Conservation (phyloP, 163 green algal genomes). For the Chloromonas sp. region DNA sequence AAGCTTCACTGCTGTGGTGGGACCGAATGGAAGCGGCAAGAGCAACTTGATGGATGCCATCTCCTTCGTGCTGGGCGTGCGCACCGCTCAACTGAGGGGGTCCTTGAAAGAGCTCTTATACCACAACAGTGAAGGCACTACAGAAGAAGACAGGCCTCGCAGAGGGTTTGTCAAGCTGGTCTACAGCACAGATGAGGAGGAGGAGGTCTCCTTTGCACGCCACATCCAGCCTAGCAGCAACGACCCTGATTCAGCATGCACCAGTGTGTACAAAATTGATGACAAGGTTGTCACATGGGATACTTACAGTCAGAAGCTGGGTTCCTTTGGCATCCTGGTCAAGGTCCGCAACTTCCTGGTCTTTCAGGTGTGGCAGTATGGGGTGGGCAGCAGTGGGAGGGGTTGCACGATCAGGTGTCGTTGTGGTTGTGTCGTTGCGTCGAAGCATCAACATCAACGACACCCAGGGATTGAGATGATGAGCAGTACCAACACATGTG, state of each 20-base stretch:
- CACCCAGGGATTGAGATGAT: too few species aligned
- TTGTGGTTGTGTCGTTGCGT: background rate
- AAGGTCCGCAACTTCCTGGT: conserved; percentile 97
- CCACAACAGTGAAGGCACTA: conserved; percentile 37
- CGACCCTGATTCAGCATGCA: conserved; percentile 19
- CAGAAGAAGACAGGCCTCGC: conserved; percentile 35
- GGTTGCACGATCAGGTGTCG: background rate
- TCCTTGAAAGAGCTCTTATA: conserved; percentile 89
- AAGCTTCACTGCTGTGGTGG: conserved; percentile 78
- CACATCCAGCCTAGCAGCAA: conserved; percentile 47
- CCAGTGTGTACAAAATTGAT: conserved; percentile 40
- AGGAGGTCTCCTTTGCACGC: conserved; percentile 71
- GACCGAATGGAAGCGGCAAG: conserved; percentile 84
- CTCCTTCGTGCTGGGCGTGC: conserved; percentile 83
- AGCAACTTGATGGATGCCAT: conserved; percentile 91
- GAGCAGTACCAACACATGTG: too few species aligned
- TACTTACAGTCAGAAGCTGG: conserved; percentile 74
- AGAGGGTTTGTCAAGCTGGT: conserved; percentile 78
- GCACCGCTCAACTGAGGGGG: conserved; percentile 72
- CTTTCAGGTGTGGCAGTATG: conserved; percentile 76
- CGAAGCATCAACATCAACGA: too few species aligned
- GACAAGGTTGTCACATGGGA: conserved; percentile 62
- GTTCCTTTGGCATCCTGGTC: conserved; percentile 83
- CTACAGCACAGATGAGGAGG: conserved; percentile 48
- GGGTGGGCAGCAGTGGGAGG: too few species aligned